Evolutionary conservation across 768 basidiomycete species (phyloP).

Genomic region (Rubroboletus pulcherrimus): DNA sequence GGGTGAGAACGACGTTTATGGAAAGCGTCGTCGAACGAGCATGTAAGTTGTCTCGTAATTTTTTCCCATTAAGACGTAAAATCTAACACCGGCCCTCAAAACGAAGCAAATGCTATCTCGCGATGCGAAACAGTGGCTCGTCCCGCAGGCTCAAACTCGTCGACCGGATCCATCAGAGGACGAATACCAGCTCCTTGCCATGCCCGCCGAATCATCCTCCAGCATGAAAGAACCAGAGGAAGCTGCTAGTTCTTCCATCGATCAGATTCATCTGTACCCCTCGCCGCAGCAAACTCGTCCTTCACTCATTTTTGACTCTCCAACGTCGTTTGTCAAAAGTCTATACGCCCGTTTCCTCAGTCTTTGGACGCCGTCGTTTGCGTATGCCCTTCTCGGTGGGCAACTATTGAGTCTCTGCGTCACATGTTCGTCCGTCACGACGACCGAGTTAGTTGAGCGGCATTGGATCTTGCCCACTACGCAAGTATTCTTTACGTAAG

Average conservation of each 20-base stretch:
- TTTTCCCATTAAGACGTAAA: neutral
- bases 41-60: slow-evolving; percentile 5
- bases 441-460: slow-evolving; percentile 62
- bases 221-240: slow-evolving; percentile 10
- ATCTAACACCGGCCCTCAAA: neutral
- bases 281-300: slow-evolving; percentile 12
- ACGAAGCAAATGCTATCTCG: slow-evolving; percentile 6
- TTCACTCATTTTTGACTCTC: slow-evolving; percentile 18
- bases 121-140: slow-evolving; percentile 19
- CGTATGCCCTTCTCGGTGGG: slow-evolving; percentile 26
- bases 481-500: slow-evolving; percentile 76
- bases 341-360: slow-evolving; percentile 20
- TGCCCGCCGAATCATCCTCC: slow-evolving; percentile 2
- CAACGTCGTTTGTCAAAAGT: slow-evolving; percentile 14
- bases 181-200: slow-evolving; percentile 23
- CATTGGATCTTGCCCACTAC: slow-evolving; percentile 75
- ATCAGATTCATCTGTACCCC: neutral
- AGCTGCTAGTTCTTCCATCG: neutral
- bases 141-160: neutral
- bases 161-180: slow-evolving; percentile 14
- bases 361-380: slow-evolving; percentile 29
- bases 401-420: slow-evolving; percentile 23
- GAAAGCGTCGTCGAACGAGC: neutral
- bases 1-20: slow-evolving; percentile 3
- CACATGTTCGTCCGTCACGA: slow-evolving; percentile 50